Evolutionary conservation across 108 stramenopile species (phyloP).

Genomic region (Nannochloropsis salina): DNA sequence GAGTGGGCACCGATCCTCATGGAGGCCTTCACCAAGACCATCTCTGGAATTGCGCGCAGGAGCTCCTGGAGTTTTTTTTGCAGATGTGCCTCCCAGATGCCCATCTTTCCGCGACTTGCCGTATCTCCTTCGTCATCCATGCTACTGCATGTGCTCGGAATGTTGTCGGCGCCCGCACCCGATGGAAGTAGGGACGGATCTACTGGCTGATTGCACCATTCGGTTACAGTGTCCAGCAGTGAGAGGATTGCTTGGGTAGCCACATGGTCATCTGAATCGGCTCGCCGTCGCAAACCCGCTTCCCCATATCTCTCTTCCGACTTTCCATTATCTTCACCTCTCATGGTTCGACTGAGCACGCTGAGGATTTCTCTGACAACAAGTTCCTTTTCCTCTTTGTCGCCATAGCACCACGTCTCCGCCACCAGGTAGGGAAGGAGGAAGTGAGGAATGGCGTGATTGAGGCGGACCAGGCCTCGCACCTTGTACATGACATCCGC

Average conservation of each 20-base stretch:
- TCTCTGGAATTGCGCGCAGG: conserved; percentile 27
- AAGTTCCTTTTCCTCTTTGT: background rate
- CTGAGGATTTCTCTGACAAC: background rate
- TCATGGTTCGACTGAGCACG: background rate
- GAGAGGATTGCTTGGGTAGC: background rate
- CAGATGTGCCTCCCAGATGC: background rate
- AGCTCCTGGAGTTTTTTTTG: conserved; percentile 23
- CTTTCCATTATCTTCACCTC: background rate
- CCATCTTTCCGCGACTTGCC: background rate
- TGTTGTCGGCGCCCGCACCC: no score
- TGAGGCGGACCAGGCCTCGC: background rate
- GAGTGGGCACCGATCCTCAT: conserved; percentile 36
- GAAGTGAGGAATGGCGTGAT: background rate
- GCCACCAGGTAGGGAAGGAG: background rate
- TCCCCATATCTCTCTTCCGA: background rate
- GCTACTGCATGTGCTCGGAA: background rate
- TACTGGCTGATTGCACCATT: background rate
- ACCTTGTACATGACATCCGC: background rate
- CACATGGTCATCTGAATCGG: background rate
- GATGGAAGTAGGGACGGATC: background rate
- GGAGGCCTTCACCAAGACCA: conserved; percentile 33
- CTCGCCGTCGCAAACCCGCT: background rate
- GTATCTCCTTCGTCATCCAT: background rate
- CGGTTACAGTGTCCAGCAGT: background rate
- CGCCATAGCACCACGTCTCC: background rate